Evolutionary conservation across 805 yeast genomes (phyloP), one percentile per base, ranked within the genome.

Genomic region (Starmera amethionina): DNA sequence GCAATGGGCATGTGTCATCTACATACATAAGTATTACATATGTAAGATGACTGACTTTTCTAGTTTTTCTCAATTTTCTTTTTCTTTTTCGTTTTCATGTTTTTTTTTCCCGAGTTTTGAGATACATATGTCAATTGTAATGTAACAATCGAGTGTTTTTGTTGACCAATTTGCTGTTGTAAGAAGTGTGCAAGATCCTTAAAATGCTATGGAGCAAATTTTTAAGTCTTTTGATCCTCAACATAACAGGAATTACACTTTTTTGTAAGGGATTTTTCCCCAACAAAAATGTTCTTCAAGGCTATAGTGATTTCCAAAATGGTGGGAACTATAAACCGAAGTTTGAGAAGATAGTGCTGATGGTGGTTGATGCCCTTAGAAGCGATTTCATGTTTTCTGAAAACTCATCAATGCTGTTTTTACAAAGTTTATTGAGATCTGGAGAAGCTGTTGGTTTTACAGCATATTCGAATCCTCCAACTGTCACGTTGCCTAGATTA

Each of bases 361-460:
- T 93, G 75, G 90, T 93, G 2, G 82, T 93, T 9, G 99, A 93
- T 62, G 98, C 98, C 2, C 64, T 93, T 65, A 65, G 99, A 47
- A 70, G 93, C 15, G 99, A 93, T 56, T 90, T 89, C 57, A 60
- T 88, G 60, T 90, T 75, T 53, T 72, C 83, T 2, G 64, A 73
- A 12, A 51, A 62, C 3, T 86, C 96, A 0, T 54, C 73, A 8
- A 85, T 93, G 83, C 34, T 52, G 0, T 76, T 73, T 51, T 72
- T 83, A 0, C 97, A 90, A 47, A 46, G 60, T 2, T 60, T 89
- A 42, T 63, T 90, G 8, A 70, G 73, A 39, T 48, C 67, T 0
- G 94, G 95, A 10, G 51, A 68, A 30, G 97, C 93, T 0, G 52
- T 89, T 38, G 96, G 96, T 0, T 89, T 77, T 58, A 93, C 98